Conservation (phyloP, 2,329 filamentous ascomycete genomes). For the Xylariaceae sp. region DNA sequence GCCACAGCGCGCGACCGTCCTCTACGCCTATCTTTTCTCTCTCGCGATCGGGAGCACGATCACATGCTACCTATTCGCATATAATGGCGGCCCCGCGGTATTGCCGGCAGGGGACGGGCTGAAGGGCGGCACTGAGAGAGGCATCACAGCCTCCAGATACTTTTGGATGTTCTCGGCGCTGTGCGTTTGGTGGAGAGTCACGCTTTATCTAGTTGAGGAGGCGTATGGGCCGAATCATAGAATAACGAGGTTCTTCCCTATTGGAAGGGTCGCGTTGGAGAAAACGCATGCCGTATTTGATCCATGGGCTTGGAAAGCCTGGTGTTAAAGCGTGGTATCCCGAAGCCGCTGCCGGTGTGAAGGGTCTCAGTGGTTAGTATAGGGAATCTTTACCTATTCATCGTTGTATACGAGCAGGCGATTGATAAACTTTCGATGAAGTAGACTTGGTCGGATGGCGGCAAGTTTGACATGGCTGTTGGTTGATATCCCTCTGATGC, state of each 20-base stretch:
- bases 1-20: slow-evolving; percentile 12
- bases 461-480: too few species aligned
- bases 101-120: slow-evolving; percentile 12
- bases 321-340: slow-evolving; percentile 14
- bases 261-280: slow-evolving; percentile 11
- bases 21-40: slow-evolving; percentile 10
- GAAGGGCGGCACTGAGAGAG: slow-evolving; percentile 7
- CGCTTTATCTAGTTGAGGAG: slow-evolving; percentile 10
- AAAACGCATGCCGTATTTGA: slow-evolving; percentile 5
- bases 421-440: too few species aligned
- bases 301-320: slow-evolving; percentile 12
- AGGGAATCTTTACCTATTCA: too few species aligned
- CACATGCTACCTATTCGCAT: slow-evolving; percentile 12
- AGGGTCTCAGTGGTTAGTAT: too few species aligned
- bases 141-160: slow-evolving; percentile 13
- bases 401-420: too few species aligned
- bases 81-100: slow-evolving; percentile 10
- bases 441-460: too few species aligned
- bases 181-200: slow-evolving; percentile 11
- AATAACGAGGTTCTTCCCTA: slow-evolving; percentile 11
- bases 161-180: slow-evolving; percentile 12
- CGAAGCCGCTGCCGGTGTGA: slow-evolving; percentile 9
- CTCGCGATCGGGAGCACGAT: slow-evolving; percentile 11
- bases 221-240: slow-evolving; percentile 8
- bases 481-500: too few species aligned